Evolutionary conservation across 225 moss, liverwort and hornwort species (phyloP), one percentile per base, ranked within the genome.

Genomic region (Bryum argenteum): DNA sequence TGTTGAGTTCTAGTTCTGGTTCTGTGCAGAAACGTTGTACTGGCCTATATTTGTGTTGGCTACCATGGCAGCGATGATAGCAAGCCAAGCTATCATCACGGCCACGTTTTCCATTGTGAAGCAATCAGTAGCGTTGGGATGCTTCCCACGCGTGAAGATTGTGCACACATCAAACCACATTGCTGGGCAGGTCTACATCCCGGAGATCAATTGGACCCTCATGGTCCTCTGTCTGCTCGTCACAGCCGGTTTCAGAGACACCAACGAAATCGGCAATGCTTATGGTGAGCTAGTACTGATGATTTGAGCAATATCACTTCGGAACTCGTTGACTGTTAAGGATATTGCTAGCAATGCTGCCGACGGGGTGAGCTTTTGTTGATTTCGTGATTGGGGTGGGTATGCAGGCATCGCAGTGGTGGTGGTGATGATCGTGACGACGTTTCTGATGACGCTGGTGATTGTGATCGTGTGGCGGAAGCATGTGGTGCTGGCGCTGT

Each of bases 31-130:
- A 6, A 76, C 58, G 53, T n/a, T 97, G 0, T 97, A 97, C 58
- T 97, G 97, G 94, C 97, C 94, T 19, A 84, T 97, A 74, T 94
- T 97, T 77, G 90, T 85, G 9, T 73, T 97, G 63, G 92, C 97
- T 60, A 90, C 97, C n/a, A 16, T 89, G 56, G 73, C 97, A 69
- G 97, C 97, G 52, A 87, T 89, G 26, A 91, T 90, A 62, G 97
- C 94, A 75, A 97, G 97, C 71, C 97, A 97, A 83, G 97, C 97
- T 18, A 97, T 97, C 38, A 97, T 97, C 61, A 88, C 94, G 23
- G 97, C 97, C 41, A 94, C 93, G 19, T 97, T 97, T 72, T 97
- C 97, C 17, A 97, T 97, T 14, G 74, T 97, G 51, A 97, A 87
- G 79, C 97, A 97, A 54, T 68, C 86, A 8, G 84, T 85, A 51